A percentile compares a stretch with the other conserved stretches of the same genome.
Conservation (phyloP, 768 basidiomycete genomes). For the Hypholoma fasciculare region DNA sequence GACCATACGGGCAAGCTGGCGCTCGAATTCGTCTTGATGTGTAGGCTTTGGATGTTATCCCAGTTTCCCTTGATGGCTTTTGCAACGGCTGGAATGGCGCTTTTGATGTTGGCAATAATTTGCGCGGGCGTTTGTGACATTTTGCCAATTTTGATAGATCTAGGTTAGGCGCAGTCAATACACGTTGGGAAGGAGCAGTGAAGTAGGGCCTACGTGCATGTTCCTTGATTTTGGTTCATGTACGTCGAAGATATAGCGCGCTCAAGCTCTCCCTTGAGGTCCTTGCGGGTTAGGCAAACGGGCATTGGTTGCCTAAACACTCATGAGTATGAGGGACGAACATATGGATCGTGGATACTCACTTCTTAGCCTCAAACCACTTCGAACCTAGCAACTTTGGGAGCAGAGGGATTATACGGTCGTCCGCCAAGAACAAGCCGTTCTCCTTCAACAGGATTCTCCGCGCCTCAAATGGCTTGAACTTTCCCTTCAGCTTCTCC, state of each 20-base stretch:
- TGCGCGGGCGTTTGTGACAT: constrained; percentile 74
- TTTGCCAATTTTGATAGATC: constrained; percentile 82
- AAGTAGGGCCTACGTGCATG: constrained; percentile 72
- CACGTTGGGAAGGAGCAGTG: background rate
- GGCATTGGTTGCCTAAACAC: constrained; percentile 86
- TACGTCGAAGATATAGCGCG: constrained; percentile 93
- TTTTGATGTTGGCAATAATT: constrained; percentile 74
- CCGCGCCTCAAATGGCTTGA: constrained; percentile 81
- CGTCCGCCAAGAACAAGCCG: constrained; percentile 92
- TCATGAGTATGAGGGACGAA: constrained; percentile 3
- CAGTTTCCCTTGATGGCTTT: constrained; percentile 76
- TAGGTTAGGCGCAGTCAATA: constrained; percentile 25
- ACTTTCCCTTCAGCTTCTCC: constrained; percentile 92
- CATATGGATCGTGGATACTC: constrained; percentile 23
- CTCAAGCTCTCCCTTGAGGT: constrained; percentile 91
- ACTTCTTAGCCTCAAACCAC: constrained; percentile 98
- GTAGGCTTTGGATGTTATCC: constrained; percentile 87
- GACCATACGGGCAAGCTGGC: constrained; percentile 91
- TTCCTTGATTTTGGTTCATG: constrained; percentile 93
- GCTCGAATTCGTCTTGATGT: constrained; percentile 88
- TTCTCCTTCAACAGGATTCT: constrained; percentile 85
- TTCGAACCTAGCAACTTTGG: constrained; percentile 85
- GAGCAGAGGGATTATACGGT: constrained; percentile 82
- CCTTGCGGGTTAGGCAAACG: constrained; percentile 84
- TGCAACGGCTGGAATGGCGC: constrained; percentile 74